Base-by-base conservation (phyloP, 1,139 yeast genomes). In the Candida sp. region DNA sequence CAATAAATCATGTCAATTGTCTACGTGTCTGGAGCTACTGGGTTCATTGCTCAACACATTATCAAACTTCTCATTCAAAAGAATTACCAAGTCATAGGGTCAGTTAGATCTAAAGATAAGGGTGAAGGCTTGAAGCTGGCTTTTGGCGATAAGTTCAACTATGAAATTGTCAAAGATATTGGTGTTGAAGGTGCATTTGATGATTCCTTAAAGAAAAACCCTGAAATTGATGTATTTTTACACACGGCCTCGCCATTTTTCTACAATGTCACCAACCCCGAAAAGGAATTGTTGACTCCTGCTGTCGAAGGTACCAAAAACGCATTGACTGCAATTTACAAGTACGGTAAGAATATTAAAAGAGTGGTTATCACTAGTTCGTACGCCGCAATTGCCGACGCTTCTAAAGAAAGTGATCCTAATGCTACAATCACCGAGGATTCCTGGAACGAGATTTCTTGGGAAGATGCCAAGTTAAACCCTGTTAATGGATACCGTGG, bases 21-120 rank as follows among this genome's bases (percentile, higher is more conserved):
- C 15, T 66, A 78, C 19, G 73, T 80, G 21, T 71, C 84, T 1
- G 84, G 84, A 1, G 82, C 78, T 5, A 71, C 79, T 5, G 83
- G 84, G n/a, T 79, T 67, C 51, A 72, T 79, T 44, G 84, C 82
- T 7, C 71, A 66, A 42, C 71, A 68, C 47, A 52, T 66, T 5
- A 56, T 66, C 34, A 59, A 60, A 43, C 54, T 53, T 40, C 53
- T 67, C 29, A 49, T 67, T 32, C 51, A 46, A 5, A 46, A 55
- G 21, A 60, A 56, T 5, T 60, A 63, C 43, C 32, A 43, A 5
- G 71, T 66, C 2, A 55, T 66, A 39, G 66, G 69, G 5, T 53
- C 68, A 4, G 66, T 67, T 5, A 49, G 71, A 45, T 54, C 64
- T 2, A 39, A 48, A 5, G 50, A 49, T n/a, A 66, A 65, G 44